Base-by-base conservation (phyloP, 2,329 filamentous ascomycete species). In the Xylariaceae sp. region DNA sequence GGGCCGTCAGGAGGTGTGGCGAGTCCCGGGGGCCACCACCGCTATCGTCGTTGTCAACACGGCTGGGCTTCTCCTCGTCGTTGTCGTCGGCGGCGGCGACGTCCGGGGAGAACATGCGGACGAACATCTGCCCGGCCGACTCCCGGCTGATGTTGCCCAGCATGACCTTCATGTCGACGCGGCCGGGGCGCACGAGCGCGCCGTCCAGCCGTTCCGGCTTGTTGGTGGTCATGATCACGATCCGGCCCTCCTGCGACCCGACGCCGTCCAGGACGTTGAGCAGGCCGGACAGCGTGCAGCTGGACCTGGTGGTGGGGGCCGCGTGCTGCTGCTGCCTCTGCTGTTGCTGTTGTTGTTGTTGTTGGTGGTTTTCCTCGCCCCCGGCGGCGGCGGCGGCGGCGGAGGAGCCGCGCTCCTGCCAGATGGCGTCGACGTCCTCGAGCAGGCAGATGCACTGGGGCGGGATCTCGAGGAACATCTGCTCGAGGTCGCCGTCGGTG, bases 211-310 rank as follows among this genome's bases (percentile, higher is more conserved):
- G 67, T 37, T 79, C 72, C 0, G 68, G 66, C 36, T 73, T 68
- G 45, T 81, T 82, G 12, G 76, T 80, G 0, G 76, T 81, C 75
- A 81, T 80, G 50, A 81, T 72, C 9, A 81, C 63, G 11, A 83
- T 72, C 11, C 75, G 67, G 6, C 77, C 78, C 58, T 82, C 77
- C 32, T 72, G 72, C 0, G 72, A 72, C 2, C 75, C 75, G 0
- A 79, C 75, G 13, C 77, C 77, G 43, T 82, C 77, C 35, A 81
- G 72, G 19, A 75, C 70, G 41, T 78, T 83, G 17, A 80, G 61
- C 3, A 80, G 57, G 1, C 69, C 74, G 1, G 73, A 77, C 3
- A 80, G 66, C 0, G 72, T 75, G 42, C 80, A 71, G 17, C 48
- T 52, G 13, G 55, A 49, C 19, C 48, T 40, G 23, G 36, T 36